Evolutionary conservation across 2,329 filamentous ascomycete genomes (phyloP).

Genomic region (Fusarium pseudocircinatum): DNA sequence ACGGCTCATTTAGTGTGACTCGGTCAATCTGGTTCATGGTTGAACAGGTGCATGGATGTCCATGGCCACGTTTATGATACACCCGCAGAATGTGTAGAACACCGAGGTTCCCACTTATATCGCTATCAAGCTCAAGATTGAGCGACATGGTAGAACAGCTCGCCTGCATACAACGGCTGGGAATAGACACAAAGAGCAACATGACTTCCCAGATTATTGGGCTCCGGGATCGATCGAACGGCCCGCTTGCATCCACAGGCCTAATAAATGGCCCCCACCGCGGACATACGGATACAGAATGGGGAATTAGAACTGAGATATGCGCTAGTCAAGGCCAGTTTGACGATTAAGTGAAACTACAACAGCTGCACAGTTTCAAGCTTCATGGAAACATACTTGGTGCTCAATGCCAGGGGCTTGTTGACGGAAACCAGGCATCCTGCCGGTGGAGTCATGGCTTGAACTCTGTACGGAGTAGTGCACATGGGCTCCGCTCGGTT

Average conservation of each 20-base stretch:
- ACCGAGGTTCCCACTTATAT: not conserved
- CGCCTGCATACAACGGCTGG: not conserved
- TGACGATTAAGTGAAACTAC: slow-evolving; percentile 1
- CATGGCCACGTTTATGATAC: slow-evolving; percentile 12
- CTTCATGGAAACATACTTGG: not conserved
- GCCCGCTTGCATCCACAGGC: slow-evolving; percentile 26
- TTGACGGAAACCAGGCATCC: not conserved
- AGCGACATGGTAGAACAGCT: not conserved
- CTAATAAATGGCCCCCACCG: slow-evolving; percentile 14
- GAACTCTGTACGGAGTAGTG: not conserved
- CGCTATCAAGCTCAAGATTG: not conserved
- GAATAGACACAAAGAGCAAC: not conserved
- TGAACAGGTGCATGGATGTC: not conserved
- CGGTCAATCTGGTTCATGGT: slow-evolving; percentile 2
- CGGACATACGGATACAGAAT: slow-evolving; percentile 17
- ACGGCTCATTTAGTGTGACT: slow-evolving; percentile 6
- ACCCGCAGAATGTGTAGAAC: not conserved
- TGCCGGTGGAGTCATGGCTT: not conserved
- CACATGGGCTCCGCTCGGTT: not conserved
- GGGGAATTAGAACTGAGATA: slow-evolving; percentile 3
- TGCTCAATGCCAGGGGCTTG: not conserved
- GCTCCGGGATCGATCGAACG: slow-evolving; percentile 28
- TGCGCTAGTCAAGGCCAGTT: slow-evolving; percentile 13
- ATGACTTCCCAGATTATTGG: slow-evolving; percentile 23
- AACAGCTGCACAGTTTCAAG: slow-evolving; percentile 2